Base-by-base conservation (phyloP, 2,329 filamentous ascomycete genomes). In the Hymenoscyphus fructigenus region DNA sequence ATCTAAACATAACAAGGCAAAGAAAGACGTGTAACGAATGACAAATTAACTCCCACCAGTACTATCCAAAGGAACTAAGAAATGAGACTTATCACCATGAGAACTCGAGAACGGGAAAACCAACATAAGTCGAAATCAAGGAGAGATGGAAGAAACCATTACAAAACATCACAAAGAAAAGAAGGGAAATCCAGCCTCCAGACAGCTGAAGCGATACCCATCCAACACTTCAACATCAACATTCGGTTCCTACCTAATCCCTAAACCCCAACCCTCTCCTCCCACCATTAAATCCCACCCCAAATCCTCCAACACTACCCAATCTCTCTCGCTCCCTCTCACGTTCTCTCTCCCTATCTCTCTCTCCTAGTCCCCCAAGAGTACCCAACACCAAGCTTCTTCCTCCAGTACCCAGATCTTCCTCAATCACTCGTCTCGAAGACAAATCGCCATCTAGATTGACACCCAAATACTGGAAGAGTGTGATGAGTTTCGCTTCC, bases 401-500 rank as follows among this genome's bases (percentile, higher is more conserved):
- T 9, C 47, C 47, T 3, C n/a, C 47, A 23, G 47, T 23, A 6
- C 47, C 47, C 12, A 50, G 20, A 10, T 50, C 47, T 12, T 50
- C 47, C n/a, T 50, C 47, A 10, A 23, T 50, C 3, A 23, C 23
- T 14, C 47, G 20, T 50, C 20, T 9, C 20, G 47, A 50, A 9
- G 47, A 47, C 3, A 47, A 20, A 6, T 47, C 41, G 9, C 41
- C 41, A 1, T 47, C n/a, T 1, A 47, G 41, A 47, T 57, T 36
- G 2, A 62, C 60, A 23, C 60, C 60, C 10, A 62, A 17, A 29
- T 62, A 58, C 32, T 62, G 34, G 17, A 62, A 47, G 4, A 62
- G 32, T 5, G 28, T 57, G 20, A 17, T 20, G 20, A 62, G 28
- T 34, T 62, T 62, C 9, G 60, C 60, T 17, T 62, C 60, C 3